A percentile compares a stretch with the other conserved stretches of the same genome.
phyloP scores from a whole-genome alignment of 257 asterid species.

The Solanum arcanum region DNA sequence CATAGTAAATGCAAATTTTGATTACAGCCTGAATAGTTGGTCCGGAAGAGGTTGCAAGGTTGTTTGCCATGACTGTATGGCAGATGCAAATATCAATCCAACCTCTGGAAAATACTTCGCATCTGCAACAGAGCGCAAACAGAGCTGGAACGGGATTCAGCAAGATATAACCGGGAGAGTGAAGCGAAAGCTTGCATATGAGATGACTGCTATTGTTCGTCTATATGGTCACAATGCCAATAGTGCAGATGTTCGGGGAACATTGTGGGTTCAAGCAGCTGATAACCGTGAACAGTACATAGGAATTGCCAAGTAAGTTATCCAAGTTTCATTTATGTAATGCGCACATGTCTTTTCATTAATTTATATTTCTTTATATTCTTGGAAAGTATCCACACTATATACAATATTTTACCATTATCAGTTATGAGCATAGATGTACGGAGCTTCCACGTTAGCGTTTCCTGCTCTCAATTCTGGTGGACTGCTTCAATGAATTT shows the following conservation, averaged over 20 bases:
- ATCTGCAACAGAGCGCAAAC: slow-evolving; percentile 64
- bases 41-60: slow-evolving; percentile 86
- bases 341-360: not conserved
- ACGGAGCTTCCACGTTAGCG: too few species aligned
- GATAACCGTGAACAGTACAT: slow-evolving; percentile 76
- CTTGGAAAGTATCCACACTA: not conserved
- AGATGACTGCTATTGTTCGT: slow-evolving; percentile 58
- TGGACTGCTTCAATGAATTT: too few species aligned
- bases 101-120: slow-evolving; percentile 66
- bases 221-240: slow-evolving; percentile 43
- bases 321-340: not conserved
- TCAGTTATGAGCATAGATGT: too few species aligned
- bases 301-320: slow-evolving; percentile 56
- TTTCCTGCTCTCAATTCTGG: too few species aligned
- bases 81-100: slow-evolving; percentile 61
- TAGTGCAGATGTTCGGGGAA: slow-evolving; percentile 53
- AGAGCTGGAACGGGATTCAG: slow-evolving; percentile 86
- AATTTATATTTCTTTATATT: not conserved
- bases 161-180: slow-evolving; percentile 86
- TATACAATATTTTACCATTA: not conserved
- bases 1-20: slow-evolving; percentile 53
- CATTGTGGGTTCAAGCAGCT: slow-evolving; percentile 61
- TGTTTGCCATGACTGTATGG: slow-evolving; percentile 51
- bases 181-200: slow-evolving; percentile 68
- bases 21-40: slow-evolving; percentile 66